A percentile compares a stretch with the other conserved stretches of the same genome.
Conservation (phyloP, 805 yeast species). For the Metschnikowia continentalis region DNA sequence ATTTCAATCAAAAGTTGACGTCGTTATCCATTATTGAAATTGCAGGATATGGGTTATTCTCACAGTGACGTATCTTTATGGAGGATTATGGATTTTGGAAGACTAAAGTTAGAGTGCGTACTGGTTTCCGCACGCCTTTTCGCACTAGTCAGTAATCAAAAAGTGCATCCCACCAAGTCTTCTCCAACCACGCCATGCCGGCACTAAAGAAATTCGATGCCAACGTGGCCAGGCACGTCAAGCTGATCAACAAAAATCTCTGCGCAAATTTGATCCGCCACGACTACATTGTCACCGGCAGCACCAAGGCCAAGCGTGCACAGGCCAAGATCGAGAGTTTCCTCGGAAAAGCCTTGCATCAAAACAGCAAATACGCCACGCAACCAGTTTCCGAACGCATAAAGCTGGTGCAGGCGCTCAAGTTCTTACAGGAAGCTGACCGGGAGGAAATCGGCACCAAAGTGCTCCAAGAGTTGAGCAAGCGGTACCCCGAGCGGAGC, state of each 20-base stretch:
- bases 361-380: constrained; percentile 19
- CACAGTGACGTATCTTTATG: no score
- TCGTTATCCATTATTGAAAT: no score
- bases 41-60: no score
- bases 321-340: constrained; percentile 39
- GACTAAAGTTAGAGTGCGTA: no score
- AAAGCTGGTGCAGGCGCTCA: constrained; percentile 17
- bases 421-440: constrained; percentile 26
- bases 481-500: constrained; percentile 56
- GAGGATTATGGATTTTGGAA: no score
- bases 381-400: constrained; percentile 16
- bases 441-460: constrained; percentile 41
- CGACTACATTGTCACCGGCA: constrained; percentile 40
- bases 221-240: constrained; percentile 39
- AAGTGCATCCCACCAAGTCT: neutral
- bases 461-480: constrained; percentile 58
- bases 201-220: constrained; percentile 39
- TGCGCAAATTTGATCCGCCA: constrained; percentile 42
- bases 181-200: constrained; percentile 26
- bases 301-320: constrained; percentile 43
- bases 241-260: constrained; percentile 43
- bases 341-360: constrained; percentile 28
- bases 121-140: neutral
- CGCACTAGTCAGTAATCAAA: no score
- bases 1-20: no score